Conservation (phyloP, 2,329 filamentous ascomycete species). For the Pseudogymnoascus sp. region DNA sequence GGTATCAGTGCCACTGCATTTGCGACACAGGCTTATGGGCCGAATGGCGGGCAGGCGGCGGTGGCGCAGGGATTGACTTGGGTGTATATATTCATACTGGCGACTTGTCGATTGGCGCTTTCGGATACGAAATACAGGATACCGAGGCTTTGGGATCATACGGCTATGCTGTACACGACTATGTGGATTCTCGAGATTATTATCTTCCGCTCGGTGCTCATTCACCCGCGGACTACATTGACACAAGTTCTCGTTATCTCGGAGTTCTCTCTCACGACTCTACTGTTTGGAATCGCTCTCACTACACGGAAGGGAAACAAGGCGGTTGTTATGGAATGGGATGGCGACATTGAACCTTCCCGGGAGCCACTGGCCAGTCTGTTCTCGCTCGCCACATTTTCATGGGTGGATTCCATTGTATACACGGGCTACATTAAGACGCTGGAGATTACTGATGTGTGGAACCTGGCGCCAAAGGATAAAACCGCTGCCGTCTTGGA, state of each 20-base stretch:
- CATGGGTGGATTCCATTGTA: conserved; percentile 85
- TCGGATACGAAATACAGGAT: conserved; percentile 59
- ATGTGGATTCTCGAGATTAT: conserved; percentile 74
- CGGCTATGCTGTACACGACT: conserved; percentile 70
- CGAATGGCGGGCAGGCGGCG: conserved; percentile 51
- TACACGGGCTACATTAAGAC: conserved; percentile 82
- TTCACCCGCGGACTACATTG: conserved; percentile 62
- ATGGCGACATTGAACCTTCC: conserved; percentile 80
- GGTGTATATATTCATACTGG: conserved; percentile 72
- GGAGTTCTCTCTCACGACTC: conserved; percentile 66
- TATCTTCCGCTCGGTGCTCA: conserved; percentile 76
- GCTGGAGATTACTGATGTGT: conserved; percentile 76
- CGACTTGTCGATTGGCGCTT: conserved; percentile 62
- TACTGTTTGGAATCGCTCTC: conserved; percentile 69
- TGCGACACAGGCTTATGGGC: conserved; percentile 51
- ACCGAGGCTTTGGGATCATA: conserved; percentile 85
- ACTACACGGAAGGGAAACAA: conserved; percentile 89
- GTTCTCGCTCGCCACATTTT: conserved; percentile 79
- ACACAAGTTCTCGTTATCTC: conserved; percentile 59
- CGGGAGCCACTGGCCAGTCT: conserved; percentile 81
- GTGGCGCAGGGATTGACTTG: conserved; percentile 65
- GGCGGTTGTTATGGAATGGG: conserved; percentile 78
- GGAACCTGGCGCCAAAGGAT: conserved; percentile 83
- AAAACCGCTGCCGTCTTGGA: conserved; percentile 75
- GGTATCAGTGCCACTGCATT: conserved; percentile 61